Percentiles rank a stretch among this genome's conserved stretches.
Conservation (phyloP, 371 early-diverging fungal genomes). For the Circinella umbellata region DNA sequence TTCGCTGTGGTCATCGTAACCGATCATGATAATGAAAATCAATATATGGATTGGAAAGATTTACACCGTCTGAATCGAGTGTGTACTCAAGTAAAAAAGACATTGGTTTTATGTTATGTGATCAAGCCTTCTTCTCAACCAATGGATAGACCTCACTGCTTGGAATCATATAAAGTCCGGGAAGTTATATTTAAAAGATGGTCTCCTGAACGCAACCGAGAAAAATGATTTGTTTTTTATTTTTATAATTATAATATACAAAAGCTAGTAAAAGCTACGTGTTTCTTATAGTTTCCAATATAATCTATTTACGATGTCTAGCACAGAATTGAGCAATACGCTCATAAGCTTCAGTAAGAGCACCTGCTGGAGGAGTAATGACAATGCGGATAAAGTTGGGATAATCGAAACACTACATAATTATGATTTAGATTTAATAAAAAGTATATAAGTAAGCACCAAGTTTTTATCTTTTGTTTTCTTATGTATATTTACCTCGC, state of each 20-base stretch:
- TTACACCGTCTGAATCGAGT: conserved; percentile 64
- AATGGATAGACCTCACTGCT: conserved; percentile 15
- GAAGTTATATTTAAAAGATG: conserved; percentile 63
- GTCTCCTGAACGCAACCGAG: conserved; percentile 62
- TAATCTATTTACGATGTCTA: conserved; percentile 60
- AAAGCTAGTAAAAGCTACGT: no score
- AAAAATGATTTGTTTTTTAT: conserved; percentile 20
- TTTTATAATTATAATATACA: no score
- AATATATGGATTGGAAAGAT: conserved; percentile 55
- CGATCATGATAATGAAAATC: conserved; percentile 13
- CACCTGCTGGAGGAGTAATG: conserved; percentile 77
- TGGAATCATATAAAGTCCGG: conserved; percentile 37
- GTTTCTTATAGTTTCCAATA: no score
- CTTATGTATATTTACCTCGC: conserved; percentile 54
- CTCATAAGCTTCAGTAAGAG: conserved; percentile 73
- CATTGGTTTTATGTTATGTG: conserved; percentile 62
- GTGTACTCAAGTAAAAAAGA: conserved; percentile 68
- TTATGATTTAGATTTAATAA: not conserved
- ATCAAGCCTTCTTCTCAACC: not conserved
- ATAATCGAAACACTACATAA: conserved; percentile 74
- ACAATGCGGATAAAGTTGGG: conserved; percentile 85
- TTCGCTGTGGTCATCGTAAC: conserved; percentile 42
- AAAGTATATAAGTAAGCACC: not conserved
- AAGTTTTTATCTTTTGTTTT: not conserved
- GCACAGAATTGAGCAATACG: conserved; percentile 83